Percentiles rank a stretch among this genome's conserved stretches.
These are phyloP conservation scores for Fusarium floridanum DNA, from an alignment of 2,329 filamentous ascomycete species.

Conservation along the genomic window DNA sequence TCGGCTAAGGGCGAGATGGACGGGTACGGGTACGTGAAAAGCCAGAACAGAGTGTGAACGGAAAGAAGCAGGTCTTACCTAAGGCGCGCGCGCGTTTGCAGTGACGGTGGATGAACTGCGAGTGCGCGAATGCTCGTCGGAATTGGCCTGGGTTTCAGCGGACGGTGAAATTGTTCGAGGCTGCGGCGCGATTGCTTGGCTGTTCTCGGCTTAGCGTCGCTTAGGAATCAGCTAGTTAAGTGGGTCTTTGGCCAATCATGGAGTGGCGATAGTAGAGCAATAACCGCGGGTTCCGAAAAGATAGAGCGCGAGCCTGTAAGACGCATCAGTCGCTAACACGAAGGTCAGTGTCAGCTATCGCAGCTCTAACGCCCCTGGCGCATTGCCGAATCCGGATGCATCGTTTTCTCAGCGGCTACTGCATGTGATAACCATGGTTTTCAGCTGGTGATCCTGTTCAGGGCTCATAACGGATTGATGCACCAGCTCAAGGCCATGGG, in stretches of 20 bases:
- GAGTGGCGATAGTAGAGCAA: slow-evolving; percentile 8
- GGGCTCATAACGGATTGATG: neutral
- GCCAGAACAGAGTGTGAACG: slow-evolving; percentile 26
- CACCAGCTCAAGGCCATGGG: neutral
- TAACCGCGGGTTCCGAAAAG: slow-evolving; percentile 1
- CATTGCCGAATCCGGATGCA: slow-evolving; percentile 1
- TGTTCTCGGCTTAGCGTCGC: slow-evolving; percentile 48
- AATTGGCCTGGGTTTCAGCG: slow-evolving; percentile 51
- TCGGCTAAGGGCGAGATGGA: slow-evolving; percentile 19
- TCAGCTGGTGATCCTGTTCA: neutral
- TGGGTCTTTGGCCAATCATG: slow-evolving; percentile 43
- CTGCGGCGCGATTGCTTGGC: slow-evolving; percentile 42
- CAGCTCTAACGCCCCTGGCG: neutral
- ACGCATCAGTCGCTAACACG: slow-evolving; percentile 15
- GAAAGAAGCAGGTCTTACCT: slow-evolving; percentile 50
- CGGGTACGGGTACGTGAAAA: slow-evolving; percentile 34
- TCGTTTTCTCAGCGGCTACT: slow-evolving; percentile 3
- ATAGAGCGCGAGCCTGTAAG: neutral
- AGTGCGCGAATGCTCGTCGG: slow-evolving; percentile 47
- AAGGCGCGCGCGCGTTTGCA: slow-evolving; percentile 46
- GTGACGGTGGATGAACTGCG: slow-evolving; percentile 45
- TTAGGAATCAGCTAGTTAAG: slow-evolving; percentile 34
- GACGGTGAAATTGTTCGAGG: slow-evolving; percentile 46
- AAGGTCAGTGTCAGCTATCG: neutral
- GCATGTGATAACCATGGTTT: slow-evolving; percentile 28